Evolutionary conservation across 2,329 filamentous ascomycete genomes (phyloP).

Genomic region (Paracamarosporium sp.): DNA sequence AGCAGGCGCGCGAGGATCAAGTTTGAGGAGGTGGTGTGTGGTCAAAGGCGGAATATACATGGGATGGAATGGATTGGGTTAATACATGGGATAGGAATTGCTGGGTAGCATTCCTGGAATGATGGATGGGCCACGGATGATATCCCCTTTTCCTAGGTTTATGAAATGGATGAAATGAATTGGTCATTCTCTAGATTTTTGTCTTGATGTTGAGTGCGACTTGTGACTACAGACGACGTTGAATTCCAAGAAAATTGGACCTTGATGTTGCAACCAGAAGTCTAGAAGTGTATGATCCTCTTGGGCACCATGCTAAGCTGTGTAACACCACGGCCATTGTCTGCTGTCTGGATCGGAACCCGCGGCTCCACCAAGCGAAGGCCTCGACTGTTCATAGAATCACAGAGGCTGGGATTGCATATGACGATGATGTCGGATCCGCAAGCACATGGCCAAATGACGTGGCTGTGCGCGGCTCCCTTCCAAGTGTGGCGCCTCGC

Average conservation of each 20-base stretch:
- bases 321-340: too few species aligned
- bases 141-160: conserved; percentile 21
- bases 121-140: conserved; percentile 14
- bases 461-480: not conserved
- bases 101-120: not conserved
- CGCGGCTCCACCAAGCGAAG: not conserved
- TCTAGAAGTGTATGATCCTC: too few species aligned
- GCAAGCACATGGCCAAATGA: not conserved
- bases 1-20: conserved; percentile 58
- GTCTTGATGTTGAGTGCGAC: too few species aligned
- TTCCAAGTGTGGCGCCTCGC: not conserved
- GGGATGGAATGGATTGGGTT: too few species aligned
- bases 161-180: not conserved
- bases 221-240: too few species aligned
- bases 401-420: not conserved
- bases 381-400: too few species aligned
- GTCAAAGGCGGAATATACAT: not conserved
- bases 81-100: not conserved
- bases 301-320: too few species aligned
- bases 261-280: not conserved
- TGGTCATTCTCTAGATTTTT: not conserved
- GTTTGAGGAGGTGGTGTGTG: not conserved
- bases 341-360: not conserved
- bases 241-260: too few species aligned
- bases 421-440: not conserved